Base-by-base conservation (phyloP, 2,329 filamentous ascomycete species). In the Tolypocladium inflatum region DNA sequence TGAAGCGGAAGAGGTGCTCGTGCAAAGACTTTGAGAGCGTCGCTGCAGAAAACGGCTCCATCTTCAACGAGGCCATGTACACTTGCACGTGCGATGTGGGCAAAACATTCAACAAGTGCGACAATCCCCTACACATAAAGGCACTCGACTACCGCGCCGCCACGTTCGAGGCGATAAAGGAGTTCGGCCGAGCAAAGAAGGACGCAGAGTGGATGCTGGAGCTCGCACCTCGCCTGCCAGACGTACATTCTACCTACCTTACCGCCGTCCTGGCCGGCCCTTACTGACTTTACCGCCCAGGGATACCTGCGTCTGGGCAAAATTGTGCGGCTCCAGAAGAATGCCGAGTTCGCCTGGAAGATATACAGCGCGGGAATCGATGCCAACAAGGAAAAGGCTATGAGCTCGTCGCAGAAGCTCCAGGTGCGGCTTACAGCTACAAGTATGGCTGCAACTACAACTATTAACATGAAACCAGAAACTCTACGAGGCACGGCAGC, bases 161-260 rank as follows among this genome's bases (percentile, higher is more conserved):
- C 2, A 73, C 71, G 0, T 75, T 74, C 57, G 73, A 76, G 58
- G 69, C 69, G 26, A 63, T 76, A 42, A 63, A 66, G 9, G 70
- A 75, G 57, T 64, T 76, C 2, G 70, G 68, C 6, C 70, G 71
- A 30, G 75, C 75, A 17, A 68, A 65, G 59, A 68, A 61, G 39
- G 74, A 77, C 57, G 75, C 75, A 10, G 71, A 74, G 62, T 77
- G 75, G 73, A 70, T 77, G 26, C 60, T 77, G 21, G 73, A 76
- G 57, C 67, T 77, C 48, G 72, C 74, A 7, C 75, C 75, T 26
- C 66, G 68, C 41, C 63, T 71, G 2, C 68, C 74, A 19, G 73
- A 77, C 62, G 75, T 76, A 64, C 42, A 69, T 43, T 10, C 7
- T 4, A 42, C 23, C 13, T 52, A 6, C 30, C 26, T n/a, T 23